Evolutionary conservation across 768 basidiomycete genomes (phyloP).

Genomic region (Rubroboletus satanas): DNA sequence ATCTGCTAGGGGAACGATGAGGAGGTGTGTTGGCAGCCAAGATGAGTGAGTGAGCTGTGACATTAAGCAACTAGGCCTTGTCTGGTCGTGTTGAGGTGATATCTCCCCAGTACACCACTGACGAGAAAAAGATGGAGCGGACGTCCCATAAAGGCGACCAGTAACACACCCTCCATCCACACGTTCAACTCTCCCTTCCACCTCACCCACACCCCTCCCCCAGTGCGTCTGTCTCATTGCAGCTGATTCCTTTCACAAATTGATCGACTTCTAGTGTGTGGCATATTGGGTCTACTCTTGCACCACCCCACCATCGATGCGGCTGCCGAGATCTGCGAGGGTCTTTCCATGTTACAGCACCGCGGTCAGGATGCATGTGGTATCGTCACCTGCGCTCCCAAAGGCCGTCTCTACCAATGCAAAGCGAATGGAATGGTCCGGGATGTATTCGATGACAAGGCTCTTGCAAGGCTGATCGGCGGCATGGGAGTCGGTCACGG

Average conservation of each 20-base stretch:
- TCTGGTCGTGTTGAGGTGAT: background rate
- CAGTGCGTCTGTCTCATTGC: slow-evolving; percentile 31
- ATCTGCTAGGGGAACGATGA: no score
- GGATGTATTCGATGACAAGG: slow-evolving; percentile 85
- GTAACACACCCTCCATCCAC: slow-evolving; percentile 2
- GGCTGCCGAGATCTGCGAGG: slow-evolving; percentile 89
- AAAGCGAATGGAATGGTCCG: slow-evolving; percentile 99
- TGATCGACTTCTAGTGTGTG: slow-evolving; percentile 62
- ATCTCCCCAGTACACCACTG: background rate
- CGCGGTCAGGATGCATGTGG: slow-evolving; percentile 98
- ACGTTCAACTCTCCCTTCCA: slow-evolving; percentile 1
- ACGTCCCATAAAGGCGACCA: background rate
- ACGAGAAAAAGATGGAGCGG: slow-evolving; percentile 11
- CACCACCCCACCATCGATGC: slow-evolving; percentile 72
- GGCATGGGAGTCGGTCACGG: slow-evolving; percentile 99
- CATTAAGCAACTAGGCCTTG: no score
- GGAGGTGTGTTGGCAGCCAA: no score
- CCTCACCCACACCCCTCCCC: slow-evolving; percentile 2
- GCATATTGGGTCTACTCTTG: slow-evolving; percentile 83
- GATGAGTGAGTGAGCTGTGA: no score
- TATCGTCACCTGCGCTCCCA: slow-evolving; percentile 91
- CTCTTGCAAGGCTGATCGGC: slow-evolving; percentile 75
- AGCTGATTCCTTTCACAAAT: background rate
- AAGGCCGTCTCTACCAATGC: slow-evolving; percentile 95
- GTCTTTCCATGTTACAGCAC: slow-evolving; percentile 93